Evolutionary conservation across 2,329 filamentous ascomycete genomes (phyloP).

Genomic region (Sporothrix protearum): DNA sequence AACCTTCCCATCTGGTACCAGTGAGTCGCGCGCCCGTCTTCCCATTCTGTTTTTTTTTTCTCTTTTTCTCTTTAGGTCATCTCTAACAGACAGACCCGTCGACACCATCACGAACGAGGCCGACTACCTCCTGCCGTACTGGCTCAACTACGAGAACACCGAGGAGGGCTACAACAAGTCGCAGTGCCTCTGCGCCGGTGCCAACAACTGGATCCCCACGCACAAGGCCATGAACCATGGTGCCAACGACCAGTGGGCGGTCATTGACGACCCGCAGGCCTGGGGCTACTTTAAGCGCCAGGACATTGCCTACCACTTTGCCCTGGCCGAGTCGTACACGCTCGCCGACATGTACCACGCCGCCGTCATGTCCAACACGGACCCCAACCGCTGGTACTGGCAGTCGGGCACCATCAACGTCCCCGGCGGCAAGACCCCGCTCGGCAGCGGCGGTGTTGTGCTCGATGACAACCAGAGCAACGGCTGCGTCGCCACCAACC

Average conservation of each 20-base stretch:
- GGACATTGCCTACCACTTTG: slow-evolving; percentile 53
- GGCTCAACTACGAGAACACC: slow-evolving; percentile 50
- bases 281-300: slow-evolving; percentile 50
- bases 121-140: slow-evolving; percentile 48
- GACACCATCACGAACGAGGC: slow-evolving; percentile 40
- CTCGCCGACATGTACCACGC: slow-evolving; percentile 52
- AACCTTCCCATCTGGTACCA: slow-evolving; percentile 48
- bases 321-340: slow-evolving; percentile 54
- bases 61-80: not conserved
- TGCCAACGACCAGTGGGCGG: slow-evolving; percentile 50
- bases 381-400: slow-evolving; percentile 45
- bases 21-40: slow-evolving; percentile 35
- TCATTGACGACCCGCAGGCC: slow-evolving; percentile 48
- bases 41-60: not conserved
- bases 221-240: slow-evolving; percentile 50
- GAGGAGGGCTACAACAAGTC: slow-evolving; percentile 41
- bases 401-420: slow-evolving; percentile 46
- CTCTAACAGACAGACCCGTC: slow-evolving; percentile 34
- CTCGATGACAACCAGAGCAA: slow-evolving; percentile 49
- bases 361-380: slow-evolving; percentile 46
- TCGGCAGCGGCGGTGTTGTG: slow-evolving; percentile 41
- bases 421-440: slow-evolving; percentile 40
- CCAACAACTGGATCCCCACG: slow-evolving; percentile 50
- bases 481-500: slow-evolving; percentile 42
- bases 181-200: slow-evolving; percentile 51